Evolutionary conservation across 805 yeast genomes (phyloP).

Genomic region (Lipomyces kockii): DNA sequence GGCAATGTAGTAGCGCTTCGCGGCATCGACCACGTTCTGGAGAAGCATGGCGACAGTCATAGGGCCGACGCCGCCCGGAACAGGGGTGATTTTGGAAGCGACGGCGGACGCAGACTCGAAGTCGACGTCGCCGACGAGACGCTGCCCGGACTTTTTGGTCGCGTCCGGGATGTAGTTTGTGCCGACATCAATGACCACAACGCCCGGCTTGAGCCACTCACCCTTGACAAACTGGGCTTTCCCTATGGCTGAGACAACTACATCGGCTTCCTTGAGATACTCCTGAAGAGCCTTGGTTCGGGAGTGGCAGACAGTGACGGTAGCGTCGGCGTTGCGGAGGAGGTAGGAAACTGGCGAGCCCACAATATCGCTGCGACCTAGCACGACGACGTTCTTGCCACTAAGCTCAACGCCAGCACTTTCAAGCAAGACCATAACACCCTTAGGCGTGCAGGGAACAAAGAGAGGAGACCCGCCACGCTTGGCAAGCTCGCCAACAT

Average conservation of each 20-base stretch:
- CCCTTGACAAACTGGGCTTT: constrained; percentile 81
- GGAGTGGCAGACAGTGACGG: constrained; percentile 88
- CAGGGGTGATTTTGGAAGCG: constrained; percentile 85
- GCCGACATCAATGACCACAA: constrained; percentile 92
- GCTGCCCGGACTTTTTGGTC: constrained; percentile 73
- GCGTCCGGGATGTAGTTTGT: constrained; percentile 84
- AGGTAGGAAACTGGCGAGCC: constrained; percentile 91
- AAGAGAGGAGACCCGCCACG: constrained; percentile 82
- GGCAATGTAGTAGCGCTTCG: constrained; percentile 58
- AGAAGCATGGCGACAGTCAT: constrained; percentile 98
- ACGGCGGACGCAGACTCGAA: constrained; percentile 64
- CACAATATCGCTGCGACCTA: constrained; percentile 95
- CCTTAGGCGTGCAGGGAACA: constrained; percentile 95
- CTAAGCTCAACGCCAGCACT: constrained; percentile 65
- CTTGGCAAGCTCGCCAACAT: constrained; percentile 88
- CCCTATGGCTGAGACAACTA: constrained; percentile 92
- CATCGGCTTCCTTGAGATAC: constrained; percentile 72
- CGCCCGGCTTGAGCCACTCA: constrained; percentile 84
- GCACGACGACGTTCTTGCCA: constrained; percentile 88
- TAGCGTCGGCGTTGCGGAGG: constrained; percentile 73
- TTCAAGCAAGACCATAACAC: constrained; percentile 79
- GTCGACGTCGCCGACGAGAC: constrained; percentile 95
- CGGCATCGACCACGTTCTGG: constrained; percentile 79
- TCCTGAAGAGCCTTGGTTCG: constrained; percentile 64
- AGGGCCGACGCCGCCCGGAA: constrained; percentile 99